These are phyloP conservation scores for Chrysosporium keratinophilum DNA, from an alignment of 2,329 filamentous ascomycete genomes.

Conservation along the genomic window DNA sequence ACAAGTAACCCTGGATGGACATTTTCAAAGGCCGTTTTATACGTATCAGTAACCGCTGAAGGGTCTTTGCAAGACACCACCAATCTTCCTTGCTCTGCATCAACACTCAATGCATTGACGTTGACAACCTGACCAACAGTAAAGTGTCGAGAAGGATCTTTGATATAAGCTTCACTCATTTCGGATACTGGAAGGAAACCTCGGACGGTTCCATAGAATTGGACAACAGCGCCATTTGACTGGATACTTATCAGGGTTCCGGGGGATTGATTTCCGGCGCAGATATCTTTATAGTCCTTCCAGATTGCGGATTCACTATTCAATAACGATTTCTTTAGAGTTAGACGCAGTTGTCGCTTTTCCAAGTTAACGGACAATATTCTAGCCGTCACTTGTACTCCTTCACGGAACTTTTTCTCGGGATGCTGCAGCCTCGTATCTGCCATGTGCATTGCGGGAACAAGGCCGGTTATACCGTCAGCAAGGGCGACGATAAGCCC, in stretches of 20 bases:
- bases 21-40: constrained; percentile 59
- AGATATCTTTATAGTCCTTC: constrained; percentile 63
- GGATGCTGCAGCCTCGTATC: constrained; percentile 82
- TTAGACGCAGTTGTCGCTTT: constrained; percentile 72
- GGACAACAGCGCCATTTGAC: constrained; percentile 69
- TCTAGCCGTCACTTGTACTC: constrained; percentile 70
- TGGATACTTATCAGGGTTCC: constrained; percentile 80
- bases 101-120: constrained; percentile 74
- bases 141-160: constrained; percentile 82
- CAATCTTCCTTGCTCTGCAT: constrained; percentile 59
- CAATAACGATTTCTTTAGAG: constrained; percentile 86
- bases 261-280: constrained; percentile 64
- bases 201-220: constrained; percentile 76
- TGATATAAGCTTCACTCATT: constrained; percentile 96
- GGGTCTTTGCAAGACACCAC: constrained; percentile 91
- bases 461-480: constrained; percentile 79
- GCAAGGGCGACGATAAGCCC: constrained; percentile 75
- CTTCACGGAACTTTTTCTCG: constrained; percentile 90
- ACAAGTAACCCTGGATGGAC: constrained; percentile 65
- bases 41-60: constrained; percentile 64
- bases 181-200: constrained; percentile 88
- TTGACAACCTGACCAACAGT: constrained; percentile 80
- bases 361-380: constrained; percentile 69
- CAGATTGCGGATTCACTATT: constrained; percentile 78
- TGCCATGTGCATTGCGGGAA: constrained; percentile 77